Percentiles rank a stretch among this genome's conserved stretches.
Evolutionary conservation across 306 rosid genomes (phyloP).

Genomic region (Trichosanthes cucumerina): DNA sequence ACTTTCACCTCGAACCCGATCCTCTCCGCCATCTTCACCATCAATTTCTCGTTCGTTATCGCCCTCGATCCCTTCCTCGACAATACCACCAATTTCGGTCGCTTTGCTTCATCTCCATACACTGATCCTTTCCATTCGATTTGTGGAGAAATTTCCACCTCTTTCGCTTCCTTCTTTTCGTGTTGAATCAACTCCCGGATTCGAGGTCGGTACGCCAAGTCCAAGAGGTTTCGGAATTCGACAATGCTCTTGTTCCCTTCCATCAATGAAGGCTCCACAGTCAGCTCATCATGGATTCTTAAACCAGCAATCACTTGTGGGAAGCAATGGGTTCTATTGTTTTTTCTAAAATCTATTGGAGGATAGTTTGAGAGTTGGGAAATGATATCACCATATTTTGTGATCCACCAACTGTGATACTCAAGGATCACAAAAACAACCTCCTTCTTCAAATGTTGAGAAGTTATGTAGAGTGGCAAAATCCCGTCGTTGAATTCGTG

Average conservation of each 20-base stretch:
- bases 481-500: conserved; percentile 97
- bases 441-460: conserved; percentile 64
- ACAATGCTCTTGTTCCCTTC: conserved; percentile 41
- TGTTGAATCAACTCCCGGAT: conserved; percentile 39
- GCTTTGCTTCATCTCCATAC: conserved; percentile 16
- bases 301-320: conserved; percentile 75
- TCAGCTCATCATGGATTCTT: conserved; percentile 69
- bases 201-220: conserved; percentile 70
- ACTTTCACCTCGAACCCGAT: conserved; percentile 59
- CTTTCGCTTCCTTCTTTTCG: conserved; percentile 36
- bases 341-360: conserved; percentile 41
- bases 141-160: conserved; percentile 13
- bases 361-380: conserved; percentile 64
- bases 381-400: conserved; percentile 67
- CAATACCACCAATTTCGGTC: conserved; percentile 49
- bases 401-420: conserved; percentile 84
- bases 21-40: conserved; percentile 55
- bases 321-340: conserved; percentile 73
- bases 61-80: conserved; percentile 72
- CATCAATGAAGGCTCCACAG: conserved; percentile 60
- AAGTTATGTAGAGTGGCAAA: conserved; percentile 71
- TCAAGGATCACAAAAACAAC: conserved; percentile 85
- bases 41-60: conserved; percentile 54
- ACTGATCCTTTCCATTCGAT: background rate
- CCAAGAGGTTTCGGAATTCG: conserved; percentile 60